A percentile compares a stretch with the other conserved stretches of the same genome.
Conservation (phyloP, 805 yeast genomes). For the Saitoella complicata region DNA sequence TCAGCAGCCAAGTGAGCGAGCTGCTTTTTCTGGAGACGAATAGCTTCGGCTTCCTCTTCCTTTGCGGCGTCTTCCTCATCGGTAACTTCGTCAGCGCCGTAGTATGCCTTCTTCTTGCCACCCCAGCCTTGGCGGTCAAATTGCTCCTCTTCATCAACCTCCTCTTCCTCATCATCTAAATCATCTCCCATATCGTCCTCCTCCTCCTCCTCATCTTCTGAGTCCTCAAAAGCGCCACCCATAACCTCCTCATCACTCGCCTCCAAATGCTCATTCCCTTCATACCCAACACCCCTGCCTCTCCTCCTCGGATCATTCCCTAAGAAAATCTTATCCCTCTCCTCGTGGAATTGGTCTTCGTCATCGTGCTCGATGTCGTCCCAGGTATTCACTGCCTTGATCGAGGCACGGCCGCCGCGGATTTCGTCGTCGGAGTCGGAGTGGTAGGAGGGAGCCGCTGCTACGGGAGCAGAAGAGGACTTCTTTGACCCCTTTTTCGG, state of each 20-base stretch:
- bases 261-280: conserved; percentile 13
- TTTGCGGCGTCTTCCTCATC: conserved; percentile 66
- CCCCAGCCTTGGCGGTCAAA: conserved; percentile 26
- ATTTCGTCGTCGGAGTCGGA: no score
- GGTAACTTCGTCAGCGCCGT: conserved; percentile 18
- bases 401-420: no score
- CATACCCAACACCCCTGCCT: conserved; percentile 15
- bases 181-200: conserved; percentile 35
- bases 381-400: conserved; percentile 7
- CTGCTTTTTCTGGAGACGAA: conserved; percentile 69
- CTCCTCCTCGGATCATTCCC: conserved; percentile 12
- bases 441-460: no score
- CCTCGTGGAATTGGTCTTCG: conserved; percentile 20
- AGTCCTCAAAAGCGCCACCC: conserved; percentile 23
- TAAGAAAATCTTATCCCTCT: conserved; percentile 19
- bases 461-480: no score
- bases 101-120: conserved; percentile 19
- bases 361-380: conserved; percentile 19
- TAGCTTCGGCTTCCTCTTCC: conserved; percentile 73
- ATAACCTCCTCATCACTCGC: conserved; percentile 45
- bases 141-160: conserved; percentile 8
- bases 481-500: no score
- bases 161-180: conserved; percentile 21
- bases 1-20: conserved; percentile 58
- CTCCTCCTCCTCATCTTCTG: conserved; percentile 35